Conservation (phyloP, 1,139 yeast species). For the Sugiyamaella xylanicola region DNA sequence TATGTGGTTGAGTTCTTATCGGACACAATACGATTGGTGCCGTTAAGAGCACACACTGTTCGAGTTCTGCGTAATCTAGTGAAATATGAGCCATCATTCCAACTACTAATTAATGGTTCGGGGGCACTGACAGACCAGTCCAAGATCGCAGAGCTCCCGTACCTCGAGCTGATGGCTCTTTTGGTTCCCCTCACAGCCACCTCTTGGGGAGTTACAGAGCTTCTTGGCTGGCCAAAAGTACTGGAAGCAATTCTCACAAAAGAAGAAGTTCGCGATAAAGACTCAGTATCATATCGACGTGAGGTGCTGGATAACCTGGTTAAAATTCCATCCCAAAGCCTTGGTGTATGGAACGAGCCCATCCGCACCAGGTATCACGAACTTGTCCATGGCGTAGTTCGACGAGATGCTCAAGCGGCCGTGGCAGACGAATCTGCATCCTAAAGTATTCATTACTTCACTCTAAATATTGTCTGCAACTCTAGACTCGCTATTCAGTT, state of each 20-base stretch:
- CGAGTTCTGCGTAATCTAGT: conserved; percentile 26
- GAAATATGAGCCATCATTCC: conserved; percentile 17
- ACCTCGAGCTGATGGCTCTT: conserved; percentile 31
- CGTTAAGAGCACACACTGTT: conserved; percentile 25
- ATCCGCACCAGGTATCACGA: conserved; percentile 30
- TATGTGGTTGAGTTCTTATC: conserved; percentile 27
- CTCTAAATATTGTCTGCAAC: no score
- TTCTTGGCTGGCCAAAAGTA: conserved; percentile 35
- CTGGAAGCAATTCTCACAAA: conserved; percentile 32
- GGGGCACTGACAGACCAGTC: conserved; percentile 15
- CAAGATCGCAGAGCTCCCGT: conserved; percentile 27
- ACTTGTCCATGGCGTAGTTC: conserved; percentile 27
- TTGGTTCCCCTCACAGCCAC: conserved; percentile 27
- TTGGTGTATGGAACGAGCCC: conserved; percentile 33
- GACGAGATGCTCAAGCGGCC: conserved; percentile 27
- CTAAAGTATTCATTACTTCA: no score
- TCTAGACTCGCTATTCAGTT: no score
- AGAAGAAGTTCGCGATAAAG: conserved; percentile 31
- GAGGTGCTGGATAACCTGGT: conserved; percentile 31
- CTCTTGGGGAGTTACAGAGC: conserved; percentile 30
- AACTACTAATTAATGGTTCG: neutral
- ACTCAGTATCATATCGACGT: conserved; percentile 29
- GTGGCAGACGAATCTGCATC: conserved; percentile 32
- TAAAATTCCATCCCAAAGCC: conserved; percentile 22
- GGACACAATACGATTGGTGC: conserved; percentile 21